Evolutionary conservation across 768 basidiomycete genomes (phyloP), one percentile per base, ranked within the genome.

Genomic region (Asterophora parasitica): DNA sequence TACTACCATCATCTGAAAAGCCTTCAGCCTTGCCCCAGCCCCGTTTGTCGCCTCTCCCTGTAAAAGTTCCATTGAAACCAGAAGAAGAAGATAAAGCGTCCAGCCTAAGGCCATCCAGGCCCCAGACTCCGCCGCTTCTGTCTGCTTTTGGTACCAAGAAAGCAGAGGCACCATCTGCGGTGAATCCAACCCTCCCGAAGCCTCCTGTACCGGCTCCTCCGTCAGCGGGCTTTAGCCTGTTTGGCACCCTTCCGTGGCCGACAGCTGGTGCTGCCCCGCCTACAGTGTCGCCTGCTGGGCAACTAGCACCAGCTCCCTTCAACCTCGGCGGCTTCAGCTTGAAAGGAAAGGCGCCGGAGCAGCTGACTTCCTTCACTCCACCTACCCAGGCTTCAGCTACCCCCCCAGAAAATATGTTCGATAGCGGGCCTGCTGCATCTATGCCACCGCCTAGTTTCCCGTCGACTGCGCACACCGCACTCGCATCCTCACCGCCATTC

Each of bases 41-140:
- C 13, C 57, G 66, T n/a, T 13, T 11, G 67, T 70, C 44, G 72
- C 70, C 57, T 12, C 50, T 67, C 31, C 61, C 66, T 12, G 32
- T 52, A 16, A 41, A 46, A 12, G 17, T 38, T 26, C 51, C 51
- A 8, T 11, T 64, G 35, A 70, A 66, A 38, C 3, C 30, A 10
- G 53, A 57, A 20, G 59, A 62, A 19, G 53, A 51, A 33, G 58
- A 63, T 12, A 57, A 60, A n/a, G 59, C 55, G 2, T 37, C 59
- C 15, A 23, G 56, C 11, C 41, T 51, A n/a, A 67, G 66, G 39
- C 51, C 52, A n/a, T 38, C 60, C 33, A 63, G 72, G 42, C 74
- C 79, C 0, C 74, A 70, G 59, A 81, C 78, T 0, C 77, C 82
- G 3, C 76, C 81, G 0, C 54, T 75, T 6, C 53, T 75, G 4